Conservation (phyloP, 2,329 filamentous ascomycete genomes). For the Ophiostoma sp. region DNA sequence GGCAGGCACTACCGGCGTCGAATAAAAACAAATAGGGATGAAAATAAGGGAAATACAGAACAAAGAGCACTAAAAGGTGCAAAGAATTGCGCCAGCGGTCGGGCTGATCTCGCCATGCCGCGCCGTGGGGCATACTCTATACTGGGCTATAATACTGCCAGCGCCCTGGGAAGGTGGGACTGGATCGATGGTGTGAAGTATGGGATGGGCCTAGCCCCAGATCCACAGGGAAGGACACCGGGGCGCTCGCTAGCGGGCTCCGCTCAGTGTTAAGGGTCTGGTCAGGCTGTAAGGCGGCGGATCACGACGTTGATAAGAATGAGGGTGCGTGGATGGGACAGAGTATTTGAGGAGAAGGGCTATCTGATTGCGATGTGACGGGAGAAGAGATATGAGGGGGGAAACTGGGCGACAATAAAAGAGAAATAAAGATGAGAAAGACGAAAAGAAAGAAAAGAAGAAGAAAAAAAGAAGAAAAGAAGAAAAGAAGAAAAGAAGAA, state of each 20-base stretch:
- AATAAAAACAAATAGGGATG: neutral
- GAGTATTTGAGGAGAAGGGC: no score
- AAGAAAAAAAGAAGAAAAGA: neutral
- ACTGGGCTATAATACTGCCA: neutral
- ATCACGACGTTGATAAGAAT: neutral
- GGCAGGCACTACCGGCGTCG: slow-evolving; percentile 4
- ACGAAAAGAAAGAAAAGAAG: no score
- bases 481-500: neutral
- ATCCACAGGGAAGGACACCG: neutral
- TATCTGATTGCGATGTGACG: neutral
- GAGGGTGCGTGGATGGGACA: no score
- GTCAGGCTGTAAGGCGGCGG: neutral
- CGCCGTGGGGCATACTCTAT: neutral
- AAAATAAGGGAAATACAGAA: neutral
- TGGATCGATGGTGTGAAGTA: neutral
- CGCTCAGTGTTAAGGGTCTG: neutral
- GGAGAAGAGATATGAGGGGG: neutral
- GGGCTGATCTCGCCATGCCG: slow-evolving; percentile 22
- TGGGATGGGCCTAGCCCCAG: slow-evolving; percentile 5
- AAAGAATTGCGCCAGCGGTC: slow-evolving; percentile 19
- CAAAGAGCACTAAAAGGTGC: slow-evolving; percentile 7
- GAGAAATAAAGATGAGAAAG: neutral
- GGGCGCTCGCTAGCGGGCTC: slow-evolving; percentile 10
- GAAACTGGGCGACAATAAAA: neutral
- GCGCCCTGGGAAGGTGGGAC: slow-evolving; percentile 7